A percentile compares a stretch with the other conserved stretches of the same genome.
Evolutionary conservation across 345 rosid genomes (phyloP).

Genomic region (Trapa bicornis): DNA sequence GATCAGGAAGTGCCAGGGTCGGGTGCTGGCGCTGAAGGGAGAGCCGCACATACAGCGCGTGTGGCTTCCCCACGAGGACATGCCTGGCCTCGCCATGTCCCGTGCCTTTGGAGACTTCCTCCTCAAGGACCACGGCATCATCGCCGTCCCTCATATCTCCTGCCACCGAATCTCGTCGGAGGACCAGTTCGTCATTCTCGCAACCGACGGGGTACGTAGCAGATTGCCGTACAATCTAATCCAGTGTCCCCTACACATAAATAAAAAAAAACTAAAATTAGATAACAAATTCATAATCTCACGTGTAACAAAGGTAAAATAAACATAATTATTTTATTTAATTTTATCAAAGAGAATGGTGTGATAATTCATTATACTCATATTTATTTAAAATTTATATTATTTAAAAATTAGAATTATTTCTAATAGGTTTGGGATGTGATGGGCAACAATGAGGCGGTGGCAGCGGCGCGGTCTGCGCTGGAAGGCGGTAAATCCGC

Average conservation of each 20-base stretch:
- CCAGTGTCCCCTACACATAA: too few species aligned
- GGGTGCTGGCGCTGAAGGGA: slow-evolving; percentile 53
- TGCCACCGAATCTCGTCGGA: slow-evolving; percentile 34
- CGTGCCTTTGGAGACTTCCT: slow-evolving; percentile 76
- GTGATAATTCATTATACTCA: too few species aligned
- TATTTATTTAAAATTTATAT: too few species aligned
- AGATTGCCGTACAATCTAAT: too few species aligned
- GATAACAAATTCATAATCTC: too few species aligned
- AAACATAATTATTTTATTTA: too few species aligned
- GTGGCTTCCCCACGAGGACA: slow-evolving; percentile 71
- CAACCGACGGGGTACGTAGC: slow-evolving; percentile 63
- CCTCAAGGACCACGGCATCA: slow-evolving; percentile 60
- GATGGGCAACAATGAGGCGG: slow-evolving; percentile 54
- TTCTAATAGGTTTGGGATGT: slow-evolving; percentile 62
- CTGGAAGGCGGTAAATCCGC: slow-evolving; percentile 26
- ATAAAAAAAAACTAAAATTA: too few species aligned
- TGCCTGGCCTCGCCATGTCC: slow-evolving; percentile 93
- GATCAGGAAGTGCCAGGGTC: slow-evolving; percentile 58
- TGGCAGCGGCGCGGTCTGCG: slow-evolving; percentile 32
- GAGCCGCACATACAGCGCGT: slow-evolving; percentile 75
- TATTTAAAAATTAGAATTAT: too few species aligned
- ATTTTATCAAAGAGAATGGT: too few species aligned
- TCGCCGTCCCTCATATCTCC: slow-evolving; percentile 59
- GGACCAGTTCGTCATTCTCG: slow-evolving; percentile 57
- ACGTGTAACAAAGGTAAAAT: too few species aligned